Percentiles rank a stretch among this genome's conserved stretches.
phyloP scores from a whole-genome alignment of 306 rosid species.

The Phaseolus lunatus region DNA sequence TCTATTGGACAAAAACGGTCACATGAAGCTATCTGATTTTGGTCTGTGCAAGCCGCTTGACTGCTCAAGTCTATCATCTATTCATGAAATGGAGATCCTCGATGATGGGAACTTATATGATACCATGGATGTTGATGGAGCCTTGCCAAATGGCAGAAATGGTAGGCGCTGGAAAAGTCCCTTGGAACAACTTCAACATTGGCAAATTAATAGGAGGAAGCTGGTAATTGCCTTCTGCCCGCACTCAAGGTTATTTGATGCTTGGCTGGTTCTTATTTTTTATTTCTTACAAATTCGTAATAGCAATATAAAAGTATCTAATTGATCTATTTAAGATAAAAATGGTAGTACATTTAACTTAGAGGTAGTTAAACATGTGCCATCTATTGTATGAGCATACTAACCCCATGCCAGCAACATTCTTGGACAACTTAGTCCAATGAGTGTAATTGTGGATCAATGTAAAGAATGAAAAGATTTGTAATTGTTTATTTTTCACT shows the following conservation, averaged over 20 bases:
- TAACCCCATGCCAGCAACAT: neutral
- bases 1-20: conserved; percentile 80
- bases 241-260: conserved; percentile 20
- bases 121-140: conserved; percentile 64
- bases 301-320: neutral
- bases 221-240: conserved; percentile 48
- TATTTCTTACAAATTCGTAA: conserved; percentile 17
- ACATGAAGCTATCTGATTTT: conserved; percentile 92
- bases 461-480: conserved; percentile 13
- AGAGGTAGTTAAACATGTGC: conserved; percentile 10
- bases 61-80: conserved; percentile 75
- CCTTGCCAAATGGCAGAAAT: conserved; percentile 52
- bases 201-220: conserved; percentile 78
- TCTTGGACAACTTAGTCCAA: conserved; percentile 17
- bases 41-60: conserved; percentile 97
- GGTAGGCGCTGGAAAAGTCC: conserved; percentile 97
- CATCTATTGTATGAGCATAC: conserved; percentile 19
- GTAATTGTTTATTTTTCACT: conserved; percentile 26
- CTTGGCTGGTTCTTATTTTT: conserved; percentile 11
- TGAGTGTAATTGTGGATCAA: neutral
- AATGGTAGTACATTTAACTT: neutral
- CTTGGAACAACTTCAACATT: conserved; percentile 87
- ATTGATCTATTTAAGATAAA: neutral
- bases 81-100: conserved; percentile 73
- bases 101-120: conserved; percentile 83